Evolutionary conservation across 108 stramenopile genomes (phyloP), one percentile per base, ranked within the genome.

Genomic region (Skeletonema potamos): DNA sequence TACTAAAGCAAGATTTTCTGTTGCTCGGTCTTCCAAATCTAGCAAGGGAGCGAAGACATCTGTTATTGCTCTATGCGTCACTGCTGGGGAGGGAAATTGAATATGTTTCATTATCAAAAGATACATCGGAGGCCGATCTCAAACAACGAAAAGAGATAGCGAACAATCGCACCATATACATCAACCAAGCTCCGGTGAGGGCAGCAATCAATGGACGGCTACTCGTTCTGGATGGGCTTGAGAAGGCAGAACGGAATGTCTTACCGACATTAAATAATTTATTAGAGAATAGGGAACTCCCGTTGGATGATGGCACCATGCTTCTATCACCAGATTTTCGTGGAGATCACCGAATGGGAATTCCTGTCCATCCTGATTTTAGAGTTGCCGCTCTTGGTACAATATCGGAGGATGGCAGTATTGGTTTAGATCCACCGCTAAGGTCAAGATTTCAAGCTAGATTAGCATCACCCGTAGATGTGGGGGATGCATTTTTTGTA

Each of bases 211-310:
- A 86, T 33, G 96, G 96, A 15, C 77, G 94, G 7, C 64, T 97
- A 2, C 68, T 97, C 1, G 68, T 97, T 55, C 74, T 97, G 24
- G 96, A 97, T 69, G 93, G 93, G 12, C 54, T 97, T n/a, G 89
- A 97, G 58, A 86, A 86, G 44, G 91, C 91, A 15, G 90, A 91
- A 51, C 70, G 94, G 9, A 92, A 94, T 74, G 93, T 95, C 0
- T 77, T 97, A 27, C 93, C 94, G 3, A 91, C 93, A 24, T 64
- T 97, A 44, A 94, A 93, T 64, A 94, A 95, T 70, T 68, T 97
- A 11, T 51, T 95, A 48, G 94, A 95, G 73, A 89, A 97, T 72
- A 77, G 95, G 32, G 90, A 90, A 57, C 74, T 94, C 48, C 76
- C 77, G 17, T 74, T 97, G 56, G 93, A 94, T 34, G 93, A 94